These are phyloP conservation scores for Urostyla sp. DNA, from an alignment of 73 alveolate species.

Conservation along the genomic window DNA sequence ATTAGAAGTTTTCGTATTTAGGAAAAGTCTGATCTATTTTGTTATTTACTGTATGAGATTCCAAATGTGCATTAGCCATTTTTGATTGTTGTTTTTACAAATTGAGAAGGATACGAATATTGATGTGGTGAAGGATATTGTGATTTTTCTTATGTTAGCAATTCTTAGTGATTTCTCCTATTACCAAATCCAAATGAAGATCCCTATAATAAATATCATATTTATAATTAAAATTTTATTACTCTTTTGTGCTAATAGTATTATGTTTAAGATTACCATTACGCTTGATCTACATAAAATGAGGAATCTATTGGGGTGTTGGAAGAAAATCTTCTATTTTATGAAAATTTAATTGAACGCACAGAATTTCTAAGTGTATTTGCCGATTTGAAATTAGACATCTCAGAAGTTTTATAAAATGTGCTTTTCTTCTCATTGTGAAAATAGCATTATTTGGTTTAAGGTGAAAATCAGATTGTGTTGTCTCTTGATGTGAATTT, in stretches of 20 bases:
- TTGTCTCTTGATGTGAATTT: no score
- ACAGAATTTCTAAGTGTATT: conserved; percentile 31
- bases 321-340: background rate
- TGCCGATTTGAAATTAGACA: conserved; percentile 37
- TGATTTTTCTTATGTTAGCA: conserved; percentile 3
- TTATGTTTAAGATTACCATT: background rate
- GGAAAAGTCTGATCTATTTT: conserved; percentile 16
- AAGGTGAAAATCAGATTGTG: no score
- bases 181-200: conserved; percentile 34
- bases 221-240: background rate
- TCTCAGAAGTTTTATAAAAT: no score
- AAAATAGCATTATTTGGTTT: no score
- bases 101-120: background rate
- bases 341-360: conserved; percentile 14
- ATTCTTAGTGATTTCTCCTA: background rate
- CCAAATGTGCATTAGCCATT: conserved; percentile 31
- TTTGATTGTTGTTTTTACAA: background rate
- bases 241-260: conserved; percentile 27
- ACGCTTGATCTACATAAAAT: background rate
- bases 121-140: conserved; percentile 3
- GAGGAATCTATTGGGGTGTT: background rate
- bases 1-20: background rate
- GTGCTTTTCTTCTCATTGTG: no score
- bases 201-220: conserved; percentile 2
- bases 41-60: background rate